Evolutionary conservation across 805 yeast species (phyloP), one percentile per base, ranked within the genome.

Genomic region (Saccharomycopsis vini): DNA sequence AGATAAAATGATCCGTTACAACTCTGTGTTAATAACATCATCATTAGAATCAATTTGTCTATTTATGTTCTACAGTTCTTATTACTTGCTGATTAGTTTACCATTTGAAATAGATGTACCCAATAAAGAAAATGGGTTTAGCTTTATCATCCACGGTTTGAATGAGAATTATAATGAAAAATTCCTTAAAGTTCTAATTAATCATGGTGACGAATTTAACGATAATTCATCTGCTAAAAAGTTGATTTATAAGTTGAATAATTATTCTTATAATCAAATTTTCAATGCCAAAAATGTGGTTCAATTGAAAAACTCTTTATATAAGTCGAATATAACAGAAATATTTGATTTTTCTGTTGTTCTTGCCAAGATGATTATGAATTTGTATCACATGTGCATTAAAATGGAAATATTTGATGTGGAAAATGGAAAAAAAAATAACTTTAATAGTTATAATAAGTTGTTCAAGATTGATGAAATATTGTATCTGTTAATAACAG

Each of bases 381-480:
- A 48, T 32, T 30, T 48, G 26, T 39, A 30, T 21, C 10, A 30
- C 15, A 35, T 48, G 34, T 36, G 42, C 21, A 28, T 20, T 5
- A 30, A 28, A 12, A 16, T 46, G 34, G 30, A 43, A 10, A 29
- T 46, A n/a, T n/a, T 39, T 3, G 20, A 29, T 12, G 32, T 13
- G 7, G 36, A 34, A 20, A 32, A 36, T 20, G 22, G 21, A 5
- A 32, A 4, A 9, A 40, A 34, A 5, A 32, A 21, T 3, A n/a
- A 31, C 13, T 22, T 16, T 7, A 36, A 29, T 9, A 48, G 46
- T 2, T 45, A 45, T 29, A 29, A 29, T 13, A 23, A 40, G 7
- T 28, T 48, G 5, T 45, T 45, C 44, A 39, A 48, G 4, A 19
- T 36, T n/a, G 49, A 45, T 28, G 49, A 48, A 32, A 35, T 48